These are phyloP conservation scores for Pythium oligandrum DNA, from an alignment of 352 stramenopile genomes.

Conservation along the genomic window DNA sequence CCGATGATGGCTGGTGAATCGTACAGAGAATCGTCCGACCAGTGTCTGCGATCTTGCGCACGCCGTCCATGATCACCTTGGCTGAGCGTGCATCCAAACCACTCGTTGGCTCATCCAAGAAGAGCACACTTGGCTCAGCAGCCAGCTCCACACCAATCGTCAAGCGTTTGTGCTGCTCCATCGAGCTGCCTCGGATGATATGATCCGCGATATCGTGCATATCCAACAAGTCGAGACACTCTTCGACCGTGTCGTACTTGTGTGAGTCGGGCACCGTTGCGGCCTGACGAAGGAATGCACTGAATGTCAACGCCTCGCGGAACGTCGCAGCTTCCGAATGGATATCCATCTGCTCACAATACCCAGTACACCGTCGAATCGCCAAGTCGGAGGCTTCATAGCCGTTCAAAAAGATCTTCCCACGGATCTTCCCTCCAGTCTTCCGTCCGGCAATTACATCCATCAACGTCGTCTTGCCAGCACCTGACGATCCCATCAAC, in stretches of 20 bases:
- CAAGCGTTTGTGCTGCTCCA: slow-evolving; percentile 68
- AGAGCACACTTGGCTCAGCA: slow-evolving; percentile 80
- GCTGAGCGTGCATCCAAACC: slow-evolving; percentile 86
- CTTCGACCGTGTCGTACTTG: slow-evolving; percentile 53
- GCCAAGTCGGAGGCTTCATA: slow-evolving; percentile 41
- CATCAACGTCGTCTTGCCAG: slow-evolving; percentile 93
- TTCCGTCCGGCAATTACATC: slow-evolving; percentile 94
- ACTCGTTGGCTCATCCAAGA: slow-evolving; percentile 89
- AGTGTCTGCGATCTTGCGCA: slow-evolving; percentile 81
- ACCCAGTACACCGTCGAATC: slow-evolving; percentile 54
- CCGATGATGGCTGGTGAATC: slow-evolving; percentile 90
- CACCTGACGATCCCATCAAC: slow-evolving; percentile 67
- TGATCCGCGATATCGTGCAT: slow-evolving; percentile 57
- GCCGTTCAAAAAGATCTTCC: slow-evolving; percentile 64
- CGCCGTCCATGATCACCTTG: slow-evolving; percentile 83
- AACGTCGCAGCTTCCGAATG: too few species aligned
- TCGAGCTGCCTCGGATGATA: slow-evolving; percentile 49
- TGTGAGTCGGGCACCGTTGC: slow-evolving; percentile 26
- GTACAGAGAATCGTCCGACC: slow-evolving; percentile 86
- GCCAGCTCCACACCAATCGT: slow-evolving; percentile 94
- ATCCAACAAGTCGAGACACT: slow-evolving; percentile 48
- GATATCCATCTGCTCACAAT: too few species aligned
- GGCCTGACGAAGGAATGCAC: slow-evolving; percentile 67
- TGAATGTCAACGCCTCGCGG: too few species aligned
- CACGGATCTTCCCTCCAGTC: too few species aligned